Base-by-base conservation (phyloP, 78 protist genomes). In the Acrasis kona region DNA sequence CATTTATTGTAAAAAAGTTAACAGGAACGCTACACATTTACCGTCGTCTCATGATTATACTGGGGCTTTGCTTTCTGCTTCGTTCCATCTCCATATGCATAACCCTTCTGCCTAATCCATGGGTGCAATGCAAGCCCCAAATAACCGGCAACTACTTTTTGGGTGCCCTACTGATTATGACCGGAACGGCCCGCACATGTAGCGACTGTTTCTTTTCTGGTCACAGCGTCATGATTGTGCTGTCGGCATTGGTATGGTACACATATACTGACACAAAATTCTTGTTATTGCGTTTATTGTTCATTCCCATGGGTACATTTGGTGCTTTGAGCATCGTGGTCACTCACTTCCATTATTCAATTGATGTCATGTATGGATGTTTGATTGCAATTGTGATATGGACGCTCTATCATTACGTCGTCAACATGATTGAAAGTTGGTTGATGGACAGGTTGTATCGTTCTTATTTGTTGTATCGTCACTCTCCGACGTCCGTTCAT, bases 301-400 rank as follows among this genome's bases (percentile, higher is more conserved):
- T 50, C 19, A 50, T 50, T 50, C 19, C 19, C 19, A 50, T 50
- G 19, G 61, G 34, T n/a, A 50, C 19, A n/a, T n/a, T 19, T 50
- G 61, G 61, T n/a, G 19, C 34, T 19, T 50, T 50, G 61, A 50
- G 19, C 19, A n/a, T 50, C 19, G 19, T 50, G 19, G 19, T 50
- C 19, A n/a, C 61, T 50, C 61, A 50, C 19, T 50, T 50, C 19
- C 61, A 50, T 50, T 50, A 50, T 50, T 50, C 61, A 50, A 50
- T 50, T 50, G 61, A 50, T 50, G 61, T 50, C 19, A n/a, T 50
- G 61, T n/a, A n/a, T 50, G 61, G 61, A n/a, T 50, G 61, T 50
- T 50, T 50, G 19, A n/a, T 50, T n/a, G 19, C 61, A n/a, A n/a
- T 19, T n/a, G 19, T 50, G 19, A 50, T 50, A n/a, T 50, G 61